Evolutionary conservation across 768 basidiomycete genomes (phyloP), one percentile per base, ranked within the genome.

Genomic region (Hortiboletus campestris): DNA sequence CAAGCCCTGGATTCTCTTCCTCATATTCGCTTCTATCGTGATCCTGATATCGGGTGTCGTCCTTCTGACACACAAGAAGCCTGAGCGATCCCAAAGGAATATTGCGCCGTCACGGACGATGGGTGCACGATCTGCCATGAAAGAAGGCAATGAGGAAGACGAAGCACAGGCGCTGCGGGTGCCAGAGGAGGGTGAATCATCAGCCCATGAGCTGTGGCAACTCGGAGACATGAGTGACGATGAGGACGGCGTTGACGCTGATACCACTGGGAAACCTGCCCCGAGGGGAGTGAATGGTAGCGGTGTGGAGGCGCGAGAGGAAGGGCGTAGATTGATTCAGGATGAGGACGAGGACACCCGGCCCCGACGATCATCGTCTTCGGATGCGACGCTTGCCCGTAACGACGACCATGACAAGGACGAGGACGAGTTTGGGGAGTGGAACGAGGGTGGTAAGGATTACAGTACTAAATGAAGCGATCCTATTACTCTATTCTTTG

Each of bases 41-140:
- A 79, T 97, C 41, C 85, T 98, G 51, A 88, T 98, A 43, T 84
- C 81, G 0, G 95, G 96, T 11, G 96, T 98, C 49, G 88, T 95
- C n/a, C 82, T 98, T 1, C 78, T 98, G 25, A 95, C 94, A 4
- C 85, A 91, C 74, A 95, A 98, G 77, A 94, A 95, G 64, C 88
- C 92, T 0, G 89, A 91, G 68, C 74, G 64, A 56, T 64, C 65
- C 17, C 56, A 61, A 57, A 63, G 62, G 56, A 65, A 67, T 56
- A 65, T 62, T 38, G 69, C 65, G 10, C 67, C 69, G 20, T 67
- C 67, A 32, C 56, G 64, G 25, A 46, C 66, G 28, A 47, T 59
- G 19, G 59, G 61, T 51, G 40, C 61, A 32, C 72, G 71, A 57
- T 66, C 66, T 34, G 63, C 59, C 36, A 46, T 50, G n/a, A 68